Percentiles rank a stretch among this genome's conserved stretches.
phyloP scores from a whole-genome alignment of 2,329 filamentous ascomycete species.

The Pyrenochaeta sp. region DNA sequence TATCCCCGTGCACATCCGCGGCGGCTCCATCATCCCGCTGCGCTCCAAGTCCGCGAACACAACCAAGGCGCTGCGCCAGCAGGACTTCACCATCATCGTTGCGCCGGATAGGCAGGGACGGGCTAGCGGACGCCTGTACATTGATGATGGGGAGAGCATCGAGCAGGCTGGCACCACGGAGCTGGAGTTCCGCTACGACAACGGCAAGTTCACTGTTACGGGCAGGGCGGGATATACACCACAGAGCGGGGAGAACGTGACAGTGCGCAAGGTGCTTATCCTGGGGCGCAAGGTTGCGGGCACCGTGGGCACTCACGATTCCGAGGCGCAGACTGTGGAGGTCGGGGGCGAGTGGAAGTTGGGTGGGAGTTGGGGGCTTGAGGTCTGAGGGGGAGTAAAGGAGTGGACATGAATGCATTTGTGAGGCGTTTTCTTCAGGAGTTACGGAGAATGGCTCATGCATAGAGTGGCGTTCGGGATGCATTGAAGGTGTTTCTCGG shows the following conservation, averaged over 20 bases:
- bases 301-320: slow-evolving; percentile 24
- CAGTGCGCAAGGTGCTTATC: slow-evolving; percentile 34
- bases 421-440: slow-evolving; percentile 1
- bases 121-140: slow-evolving; percentile 73
- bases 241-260: slow-evolving; percentile 30
- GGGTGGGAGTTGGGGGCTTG: slow-evolving; percentile 26
- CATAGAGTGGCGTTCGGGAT: background rate
- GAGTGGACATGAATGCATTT: slow-evolving; percentile 1
- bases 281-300: slow-evolving; percentile 32
- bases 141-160: slow-evolving; percentile 78
- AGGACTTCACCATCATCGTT: slow-evolving; percentile 75
- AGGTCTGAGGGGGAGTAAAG: slow-evolving; percentile 14
- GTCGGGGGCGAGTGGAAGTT: slow-evolving; percentile 42
- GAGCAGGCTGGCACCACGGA: slow-evolving; percentile 64
- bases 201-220: slow-evolving; percentile 58
- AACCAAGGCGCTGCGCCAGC: slow-evolving; percentile 67
- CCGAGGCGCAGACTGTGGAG: slow-evolving; percentile 14
- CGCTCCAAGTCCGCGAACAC: slow-evolving; percentile 65
- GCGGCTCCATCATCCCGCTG: slow-evolving; percentile 70
- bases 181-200: slow-evolving; percentile 66
- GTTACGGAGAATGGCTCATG: too few relatives aligned
- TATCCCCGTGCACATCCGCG: slow-evolving; percentile 73
- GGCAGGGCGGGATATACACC: slow-evolving; percentile 63
- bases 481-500: too few relatives aligned
- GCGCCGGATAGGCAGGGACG: slow-evolving; percentile 68